Conservation (phyloP, 345 rosid species). For the Conringia planisiliqua region DNA sequence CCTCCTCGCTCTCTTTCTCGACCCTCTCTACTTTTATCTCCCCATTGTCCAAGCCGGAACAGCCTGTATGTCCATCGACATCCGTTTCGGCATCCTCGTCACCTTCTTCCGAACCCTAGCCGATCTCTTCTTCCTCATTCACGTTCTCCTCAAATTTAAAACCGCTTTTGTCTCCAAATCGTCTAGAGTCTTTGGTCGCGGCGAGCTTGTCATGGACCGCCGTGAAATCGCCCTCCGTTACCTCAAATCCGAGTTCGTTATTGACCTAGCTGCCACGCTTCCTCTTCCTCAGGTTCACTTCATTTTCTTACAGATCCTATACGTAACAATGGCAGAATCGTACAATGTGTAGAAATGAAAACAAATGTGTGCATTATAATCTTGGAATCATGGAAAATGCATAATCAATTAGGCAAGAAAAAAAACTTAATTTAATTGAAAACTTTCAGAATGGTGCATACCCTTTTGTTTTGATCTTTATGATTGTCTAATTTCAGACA, state of each 20-base stretch:
- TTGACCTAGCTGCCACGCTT: slow-evolving; percentile 65
- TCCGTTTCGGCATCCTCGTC: slow-evolving; percentile 47
- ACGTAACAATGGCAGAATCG: background rate
- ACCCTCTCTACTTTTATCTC: slow-evolving; percentile 83
- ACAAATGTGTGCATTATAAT: background rate
- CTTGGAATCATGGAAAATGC: background rate
- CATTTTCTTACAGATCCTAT: background rate
- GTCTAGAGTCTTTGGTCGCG: slow-evolving; percentile 75
- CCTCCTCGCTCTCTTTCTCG: slow-evolving; percentile 69
- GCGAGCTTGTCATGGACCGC: slow-evolving; percentile 76
- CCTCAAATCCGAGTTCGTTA: slow-evolving; percentile 51
- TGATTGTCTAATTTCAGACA: background rate
- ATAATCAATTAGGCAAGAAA: background rate
- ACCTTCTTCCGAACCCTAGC: slow-evolving; percentile 65
- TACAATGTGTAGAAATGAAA: background rate
- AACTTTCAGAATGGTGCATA: background rate
- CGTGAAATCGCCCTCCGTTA: slow-evolving; percentile 61
- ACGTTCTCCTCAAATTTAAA: slow-evolving; percentile 65
- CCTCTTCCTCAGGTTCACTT: slow-evolving; percentile 82
- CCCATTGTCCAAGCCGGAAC: slow-evolving; percentile 48
- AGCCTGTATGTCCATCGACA: slow-evolving; percentile 52
- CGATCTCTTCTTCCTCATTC: slow-evolving; percentile 61
- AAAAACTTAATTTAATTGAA: background rate
- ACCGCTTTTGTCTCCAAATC: slow-evolving; percentile 65
- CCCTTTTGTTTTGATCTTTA: background rate